Percentiles rank a stretch among this genome's conserved stretches.
Conservation (phyloP, 495 filamentous ascomycete species). For the Haplographium delicatum region DNA sequence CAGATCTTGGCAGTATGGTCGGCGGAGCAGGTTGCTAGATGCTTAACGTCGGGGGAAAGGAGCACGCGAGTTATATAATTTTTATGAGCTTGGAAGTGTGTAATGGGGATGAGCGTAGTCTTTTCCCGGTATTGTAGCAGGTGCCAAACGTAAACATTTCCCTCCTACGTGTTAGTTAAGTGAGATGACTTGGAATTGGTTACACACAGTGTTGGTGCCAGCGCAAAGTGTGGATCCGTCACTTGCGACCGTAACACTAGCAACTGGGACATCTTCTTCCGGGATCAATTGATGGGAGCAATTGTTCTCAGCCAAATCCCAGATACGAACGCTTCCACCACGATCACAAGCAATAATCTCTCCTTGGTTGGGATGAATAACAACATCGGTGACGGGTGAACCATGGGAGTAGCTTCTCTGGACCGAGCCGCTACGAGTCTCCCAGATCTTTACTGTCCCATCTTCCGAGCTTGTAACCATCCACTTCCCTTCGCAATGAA, state of each 20-base stretch:
- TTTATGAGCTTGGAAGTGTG: conserved; percentile 86
- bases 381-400: conserved; percentile 86
- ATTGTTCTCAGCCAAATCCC: conserved; percentile 95
- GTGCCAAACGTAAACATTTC: conserved; percentile 95
- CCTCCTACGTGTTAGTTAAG: conserved; percentile 43
- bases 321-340: conserved; percentile 86
- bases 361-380: conserved; percentile 97
- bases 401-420: conserved; percentile 91
- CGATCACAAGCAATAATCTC: conserved; percentile 96
- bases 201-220: conserved; percentile 79
- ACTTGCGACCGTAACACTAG: conserved; percentile 91
- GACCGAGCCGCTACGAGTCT: conserved; percentile 79
- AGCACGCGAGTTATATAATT: conserved; percentile 94
- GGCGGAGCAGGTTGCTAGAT: conserved; percentile 93
- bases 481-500: conserved; percentile 98
- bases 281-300: conserved; percentile 96
- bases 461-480: conserved; percentile 99
- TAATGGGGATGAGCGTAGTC: conserved; percentile 84
- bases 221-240: conserved; percentile 94
- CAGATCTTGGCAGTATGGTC: conserved; percentile 98
- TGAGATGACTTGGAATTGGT: not conserved
- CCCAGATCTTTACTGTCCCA: conserved; percentile 98
- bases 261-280: conserved; percentile 87
- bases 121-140: conserved; percentile 78
- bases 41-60: conserved; percentile 93